Evolutionary conservation across 148 eudicot genomes (phyloP).

Genomic region (Rhododendron griersonianum): DNA sequence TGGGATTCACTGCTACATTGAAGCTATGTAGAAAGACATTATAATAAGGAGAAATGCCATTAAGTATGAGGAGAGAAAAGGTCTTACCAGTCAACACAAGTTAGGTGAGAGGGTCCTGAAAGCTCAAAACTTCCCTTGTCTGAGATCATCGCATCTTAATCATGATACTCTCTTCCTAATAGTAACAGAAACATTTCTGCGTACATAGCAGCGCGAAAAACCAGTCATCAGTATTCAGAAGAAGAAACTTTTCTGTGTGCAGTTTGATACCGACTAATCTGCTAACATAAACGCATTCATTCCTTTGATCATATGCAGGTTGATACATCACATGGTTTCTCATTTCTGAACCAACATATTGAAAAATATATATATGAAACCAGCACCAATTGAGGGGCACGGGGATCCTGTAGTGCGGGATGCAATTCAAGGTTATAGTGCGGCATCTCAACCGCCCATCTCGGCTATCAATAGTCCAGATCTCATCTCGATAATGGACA

Average conservation of each 20-base stretch:
- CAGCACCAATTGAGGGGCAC: not conserved
- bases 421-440: too few species aligned
- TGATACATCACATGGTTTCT: not conserved
- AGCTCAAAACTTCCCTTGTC: constrained; percentile 58
- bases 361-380: not conserved
- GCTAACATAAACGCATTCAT: not conserved
- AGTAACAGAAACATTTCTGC: not conserved
- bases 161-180: not conserved
- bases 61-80: not conserved
- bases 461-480: too few species aligned
- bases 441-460: too few species aligned
- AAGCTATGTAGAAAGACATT: not conserved
- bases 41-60: not conserved
- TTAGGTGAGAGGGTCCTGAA: constrained; percentile 63
- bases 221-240: not conserved
- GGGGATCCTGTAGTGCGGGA: too few species aligned
- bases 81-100: constrained; percentile 73
- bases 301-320: not conserved
- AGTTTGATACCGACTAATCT: too few species aligned
- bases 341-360: not conserved
- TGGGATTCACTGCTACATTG: not conserved
- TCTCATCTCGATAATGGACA: too few species aligned
- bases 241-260: too few species aligned
- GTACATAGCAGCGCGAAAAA: not conserved
- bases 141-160: constrained; percentile 15